Base-by-base conservation (phyloP, 1,139 yeast genomes). In the Yamadazyma trypodendri region DNA sequence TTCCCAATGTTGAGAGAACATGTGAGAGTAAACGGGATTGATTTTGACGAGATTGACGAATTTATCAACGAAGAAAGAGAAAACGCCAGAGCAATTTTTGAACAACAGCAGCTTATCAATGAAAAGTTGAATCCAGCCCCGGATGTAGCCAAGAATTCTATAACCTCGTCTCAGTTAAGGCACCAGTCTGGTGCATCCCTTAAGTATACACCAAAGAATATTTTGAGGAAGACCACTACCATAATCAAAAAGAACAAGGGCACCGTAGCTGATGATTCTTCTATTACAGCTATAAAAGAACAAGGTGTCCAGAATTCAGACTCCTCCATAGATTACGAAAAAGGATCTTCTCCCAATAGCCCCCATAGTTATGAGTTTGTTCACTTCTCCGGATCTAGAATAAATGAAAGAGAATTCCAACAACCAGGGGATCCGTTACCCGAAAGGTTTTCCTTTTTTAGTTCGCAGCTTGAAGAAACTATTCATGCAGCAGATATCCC, bases 401-500 rank as follows among this genome's bases (percentile, higher is more conserved):
- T 37, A 7, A 42, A 40, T 24, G 40, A 37, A 6, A 18, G 25
- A 13, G 31, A 10, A 7, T 21, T 20, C 9, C 24, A 8, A 8
- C 27, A 31, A 14, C 18, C 27, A 6, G 21, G 25, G 3, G 32
- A 24, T 16, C 25, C 40, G 8, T 50, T 58, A 23, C 88, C 89
- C 13, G 90, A 85, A 49, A 66, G 97, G 40, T 90, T 85, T 60
- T 79, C 94, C 24, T 87, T 87, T 57, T 90, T 88, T 59, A 79
- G 82, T 30, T 78, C 94, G 0, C 88, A 84, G 41, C 68, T 81
- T 8, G 96, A 88, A 42, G 95, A 84, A 52, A 92, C 97, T 0
- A 74, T 86, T 13, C 97, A 90, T 61, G 85, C 96, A 1, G 83
- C 95, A 1, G 96, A 88, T 54, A 70, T 90, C 30, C 84, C 94